Conservation (phyloP, 805 yeast genomes). For the Diddensiella transvaalensis region DNA sequence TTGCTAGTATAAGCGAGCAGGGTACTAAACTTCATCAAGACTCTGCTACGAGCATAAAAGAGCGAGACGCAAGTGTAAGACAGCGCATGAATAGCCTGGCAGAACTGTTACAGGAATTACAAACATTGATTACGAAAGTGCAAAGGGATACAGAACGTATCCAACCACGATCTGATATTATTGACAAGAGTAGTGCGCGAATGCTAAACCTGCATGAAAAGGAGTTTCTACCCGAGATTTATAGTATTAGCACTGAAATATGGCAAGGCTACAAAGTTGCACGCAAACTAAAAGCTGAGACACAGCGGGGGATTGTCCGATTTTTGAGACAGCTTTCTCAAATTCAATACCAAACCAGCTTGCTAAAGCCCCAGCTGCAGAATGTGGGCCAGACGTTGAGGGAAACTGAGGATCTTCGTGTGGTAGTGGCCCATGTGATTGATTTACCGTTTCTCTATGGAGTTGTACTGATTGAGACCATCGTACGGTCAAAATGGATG, state of each 20-base stretch:
- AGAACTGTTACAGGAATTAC: slow-evolving; percentile 26
- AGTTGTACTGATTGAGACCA: slow-evolving; percentile 33
- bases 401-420: slow-evolving; percentile 29
- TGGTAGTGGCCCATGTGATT: slow-evolving; percentile 32
- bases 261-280: slow-evolving; percentile 14
- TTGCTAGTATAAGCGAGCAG: slow-evolving; percentile 19
- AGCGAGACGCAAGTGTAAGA: not conserved
- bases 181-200: slow-evolving; percentile 20
- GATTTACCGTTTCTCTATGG: slow-evolving; percentile 39
- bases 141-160: slow-evolving; percentile 26
- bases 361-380: slow-evolving; percentile 28
- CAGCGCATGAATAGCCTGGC: slow-evolving; percentile 7
- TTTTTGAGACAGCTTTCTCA: slow-evolving; percentile 23
- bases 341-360: slow-evolving; percentile 29
- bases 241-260: slow-evolving; percentile 23
- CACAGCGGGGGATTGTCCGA: slow-evolving; percentile 7
- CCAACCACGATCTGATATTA: slow-evolving; percentile 19
- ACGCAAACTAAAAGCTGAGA: slow-evolving; percentile 5
- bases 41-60: not conserved
- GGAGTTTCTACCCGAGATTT: slow-evolving; percentile 30
- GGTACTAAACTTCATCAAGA: slow-evolving; percentile 11
- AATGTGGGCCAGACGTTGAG: slow-evolving; percentile 24
- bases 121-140: slow-evolving; percentile 25
- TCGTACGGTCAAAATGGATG: slow-evolving; percentile 33
- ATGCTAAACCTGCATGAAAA: slow-evolving; percentile 26